Evolutionary conservation across 1,284 basidiomycete species (phyloP).

Genomic region (Microbotryomycetes sp.): DNA sequence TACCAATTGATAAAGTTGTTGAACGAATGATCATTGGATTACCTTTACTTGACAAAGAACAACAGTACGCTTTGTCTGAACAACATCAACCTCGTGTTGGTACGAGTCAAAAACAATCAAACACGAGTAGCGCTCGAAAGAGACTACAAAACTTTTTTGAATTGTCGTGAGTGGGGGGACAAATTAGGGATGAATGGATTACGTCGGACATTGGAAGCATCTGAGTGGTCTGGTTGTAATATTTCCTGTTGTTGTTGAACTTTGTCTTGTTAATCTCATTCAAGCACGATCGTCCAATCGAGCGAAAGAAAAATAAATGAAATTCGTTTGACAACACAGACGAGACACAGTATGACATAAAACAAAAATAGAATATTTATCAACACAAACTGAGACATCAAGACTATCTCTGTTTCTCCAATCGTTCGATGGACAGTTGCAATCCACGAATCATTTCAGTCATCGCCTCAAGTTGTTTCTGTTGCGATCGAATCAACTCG

Average conservation of each 20-base stretch:
- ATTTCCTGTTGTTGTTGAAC: no score
- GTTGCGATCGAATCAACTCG: neutral
- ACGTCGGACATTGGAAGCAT: no score
- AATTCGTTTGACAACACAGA: no score
- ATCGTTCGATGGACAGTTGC: conserved; percentile 16
- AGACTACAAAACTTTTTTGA: neutral
- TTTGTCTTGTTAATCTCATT: no score
- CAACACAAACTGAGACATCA: no score
- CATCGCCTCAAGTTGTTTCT: conserved; percentile 5
- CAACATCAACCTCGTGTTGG: conserved; percentile 15
- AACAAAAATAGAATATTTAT: no score
- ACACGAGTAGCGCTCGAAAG: neutral
- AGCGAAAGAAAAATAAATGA: no score
- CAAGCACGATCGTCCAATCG: no score
- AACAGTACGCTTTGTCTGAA: conserved; percentile 25
- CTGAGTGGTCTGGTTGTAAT: no score
- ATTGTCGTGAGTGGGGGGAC: no score
- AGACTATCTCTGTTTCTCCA: conserved; percentile 19
- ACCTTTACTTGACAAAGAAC: conserved; percentile 22
- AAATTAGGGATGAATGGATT: no score
- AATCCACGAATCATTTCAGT: conserved; percentile 12
- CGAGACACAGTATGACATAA: no score
- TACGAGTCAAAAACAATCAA: neutral
- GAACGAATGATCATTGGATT: conserved; percentile 23
- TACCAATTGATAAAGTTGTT: conserved; percentile 27